Evolutionary conservation across 208 protist genomes (phyloP).

Genomic region (Leishmania guyanensis): DNA sequence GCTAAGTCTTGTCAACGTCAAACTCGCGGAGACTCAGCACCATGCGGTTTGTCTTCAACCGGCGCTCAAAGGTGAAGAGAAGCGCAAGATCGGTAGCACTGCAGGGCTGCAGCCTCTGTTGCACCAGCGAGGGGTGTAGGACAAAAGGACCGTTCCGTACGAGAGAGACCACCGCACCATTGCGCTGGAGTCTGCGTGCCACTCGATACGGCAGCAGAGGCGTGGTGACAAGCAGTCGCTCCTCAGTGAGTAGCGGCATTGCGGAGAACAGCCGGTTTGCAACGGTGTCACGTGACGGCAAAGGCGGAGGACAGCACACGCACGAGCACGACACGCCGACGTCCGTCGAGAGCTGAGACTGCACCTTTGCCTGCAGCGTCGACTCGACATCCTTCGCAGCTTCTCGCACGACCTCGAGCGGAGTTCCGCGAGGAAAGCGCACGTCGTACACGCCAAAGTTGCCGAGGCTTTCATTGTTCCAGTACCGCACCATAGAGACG

Average conservation of each 20-base stretch:
- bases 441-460: conserved; percentile 88
- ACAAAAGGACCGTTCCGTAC: conserved; percentile 78
- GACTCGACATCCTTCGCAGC: conserved; percentile 34
- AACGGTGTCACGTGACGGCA: conserved; percentile 16
- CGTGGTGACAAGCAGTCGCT: conserved; percentile 65
- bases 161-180: conserved; percentile 57
- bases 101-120: conserved; percentile 44
- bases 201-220: conserved; percentile 79
- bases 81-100: conserved; percentile 66
- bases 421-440: conserved; percentile 70
- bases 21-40: conserved; percentile 81
- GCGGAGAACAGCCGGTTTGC: conserved; percentile 16
- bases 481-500: conserved; percentile 85
- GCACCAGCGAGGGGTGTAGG: conserved; percentile 39
- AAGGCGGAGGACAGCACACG: conserved; percentile 22
- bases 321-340: conserved; percentile 63
- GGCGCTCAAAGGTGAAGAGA: conserved; percentile 85
- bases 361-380: conserved; percentile 37
- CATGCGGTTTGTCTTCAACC: conserved; percentile 84
- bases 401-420: conserved; percentile 48
- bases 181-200: conserved; percentile 50
- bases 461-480: conserved; percentile 89
- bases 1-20: conserved; percentile 18
- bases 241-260: conserved; percentile 26
- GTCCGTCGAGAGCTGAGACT: conserved; percentile 38